Evolutionary conservation across 129 eudicot genomes (phyloP), one percentile per base, ranked within the genome.

Genomic region (Pulicaria dysenterica): DNA sequence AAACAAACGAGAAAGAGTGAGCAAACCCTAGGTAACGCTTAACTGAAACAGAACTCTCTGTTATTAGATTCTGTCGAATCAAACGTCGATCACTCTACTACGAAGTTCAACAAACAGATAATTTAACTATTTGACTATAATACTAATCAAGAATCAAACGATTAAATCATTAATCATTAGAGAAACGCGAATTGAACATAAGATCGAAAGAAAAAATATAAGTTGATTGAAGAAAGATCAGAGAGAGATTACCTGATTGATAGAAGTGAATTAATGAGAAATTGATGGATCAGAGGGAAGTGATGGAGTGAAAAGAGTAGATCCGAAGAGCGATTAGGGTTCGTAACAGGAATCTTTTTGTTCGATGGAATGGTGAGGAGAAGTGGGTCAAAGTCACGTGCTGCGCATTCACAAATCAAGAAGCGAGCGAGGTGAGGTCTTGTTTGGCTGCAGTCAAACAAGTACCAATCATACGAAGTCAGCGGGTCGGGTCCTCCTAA

Each of bases 321-420:
- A 70, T 45, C 58, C 79, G 46, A 58, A 53, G 81, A 48, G 38
- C 14, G 50, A 76, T 79, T 76, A 75, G 91, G 81, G 83, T 74
- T 56, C 50, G 77, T 45, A 65, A 57, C 59, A 15, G 64, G 70
- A 41, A 74, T 57, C 37, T 56, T 61, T 62, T 78, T 44, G 78
- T 73, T 60, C 37, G 55, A 38, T 76, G 77, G 89, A 84, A 79
- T 78, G 72, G 60, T 40, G 62, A 31, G 36, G 14, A 66, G 40
- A 36, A 36, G 60, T 40, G 75, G 77, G 89, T 86, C 89, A 85
- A 78, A 70, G 83, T 66, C 87, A 80, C 86, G 83, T 82, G 90
- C 53, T 80, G 19, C 37, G 40, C 43, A 49, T 67, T 58, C 46
- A 65, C 82, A 76, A 36, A 79, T 79, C 73, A 42, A 72, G 17